Evolutionary conservation across 495 filamentous ascomycete genomes (phyloP).

Genomic region (Tuber umbilicatum): DNA sequence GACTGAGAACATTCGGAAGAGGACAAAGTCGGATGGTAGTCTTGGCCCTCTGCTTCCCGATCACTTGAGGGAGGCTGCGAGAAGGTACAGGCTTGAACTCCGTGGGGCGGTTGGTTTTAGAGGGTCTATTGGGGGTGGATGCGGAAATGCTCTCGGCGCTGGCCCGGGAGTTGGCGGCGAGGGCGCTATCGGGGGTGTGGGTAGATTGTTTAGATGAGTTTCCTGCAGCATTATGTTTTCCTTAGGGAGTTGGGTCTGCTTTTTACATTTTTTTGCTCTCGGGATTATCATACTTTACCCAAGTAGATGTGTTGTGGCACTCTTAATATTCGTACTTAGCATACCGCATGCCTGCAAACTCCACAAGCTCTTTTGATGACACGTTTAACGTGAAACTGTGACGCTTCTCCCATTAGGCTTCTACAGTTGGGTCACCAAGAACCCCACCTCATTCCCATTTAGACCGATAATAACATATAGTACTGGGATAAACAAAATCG

Average conservation of each 20-base stretch:
- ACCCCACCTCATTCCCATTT: not conserved
- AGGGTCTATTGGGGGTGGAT: slow-evolving; percentile 46
- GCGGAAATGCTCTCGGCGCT: slow-evolving; percentile 45
- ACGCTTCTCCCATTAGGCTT: not conserved
- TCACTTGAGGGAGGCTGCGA: slow-evolving; percentile 64
- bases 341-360: not conserved
- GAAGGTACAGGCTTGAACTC: slow-evolving; percentile 57
- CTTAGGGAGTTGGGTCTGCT: slow-evolving; percentile 28
- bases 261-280: slow-evolving; percentile 14
- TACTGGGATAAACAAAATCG: not conserved
- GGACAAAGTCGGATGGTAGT: not conserved
- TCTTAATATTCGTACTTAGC: not conserved
- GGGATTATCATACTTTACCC: not conserved
- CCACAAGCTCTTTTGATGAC: not conserved
- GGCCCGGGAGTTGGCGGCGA: slow-evolving; percentile 37
- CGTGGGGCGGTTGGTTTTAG: slow-evolving; percentile 54
- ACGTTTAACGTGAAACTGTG: not conserved
- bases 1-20: not conserved
- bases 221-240: slow-evolving; percentile 3
- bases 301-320: not conserved
- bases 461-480: not conserved
- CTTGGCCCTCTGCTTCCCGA: slow-evolving; percentile 60
- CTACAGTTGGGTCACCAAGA: not conserved
- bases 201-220: slow-evolving; percentile 38
- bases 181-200: slow-evolving; percentile 35